Evolutionary conservation across 1,139 yeast species (phyloP).

Genomic region (Sugiyamaella sp.): DNA sequence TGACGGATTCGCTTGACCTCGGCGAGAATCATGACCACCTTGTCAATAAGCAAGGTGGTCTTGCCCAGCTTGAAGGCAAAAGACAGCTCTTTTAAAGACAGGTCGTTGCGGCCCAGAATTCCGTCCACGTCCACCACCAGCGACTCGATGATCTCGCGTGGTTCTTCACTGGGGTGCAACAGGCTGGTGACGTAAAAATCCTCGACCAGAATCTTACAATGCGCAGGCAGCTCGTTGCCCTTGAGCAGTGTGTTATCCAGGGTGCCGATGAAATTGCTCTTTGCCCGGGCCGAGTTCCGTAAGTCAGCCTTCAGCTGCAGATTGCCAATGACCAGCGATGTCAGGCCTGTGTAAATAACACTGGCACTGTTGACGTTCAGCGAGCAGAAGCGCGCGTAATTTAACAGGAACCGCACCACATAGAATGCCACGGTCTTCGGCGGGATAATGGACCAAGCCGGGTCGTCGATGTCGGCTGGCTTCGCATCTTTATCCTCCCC

Average conservation of each 20-base stretch:
- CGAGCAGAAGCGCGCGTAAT: slow-evolving; percentile 37
- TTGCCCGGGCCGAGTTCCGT: slow-evolving; percentile 27
- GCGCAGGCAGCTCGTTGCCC: slow-evolving; percentile 39
- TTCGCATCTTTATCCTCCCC: neutral
- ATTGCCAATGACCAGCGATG: slow-evolving; percentile 38
- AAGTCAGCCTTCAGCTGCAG: slow-evolving; percentile 37
- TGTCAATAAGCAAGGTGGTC: slow-evolving; percentile 25
- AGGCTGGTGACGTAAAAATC: slow-evolving; percentile 39
- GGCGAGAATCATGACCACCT: slow-evolving; percentile 9
- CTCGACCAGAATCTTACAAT: slow-evolving; percentile 32
- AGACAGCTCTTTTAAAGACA: slow-evolving; percentile 42
- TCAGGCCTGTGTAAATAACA: slow-evolving; percentile 34
- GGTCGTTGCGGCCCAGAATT: slow-evolving; percentile 38
- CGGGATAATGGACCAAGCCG: slow-evolving; percentile 33
- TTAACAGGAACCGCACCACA: slow-evolving; percentile 35
- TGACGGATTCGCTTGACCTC: slow-evolving; percentile 20
- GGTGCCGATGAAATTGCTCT: slow-evolving; percentile 41
- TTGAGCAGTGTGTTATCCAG: slow-evolving; percentile 38
- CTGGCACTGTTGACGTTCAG: slow-evolving; percentile 35
- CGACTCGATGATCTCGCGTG: slow-evolving; percentile 41
- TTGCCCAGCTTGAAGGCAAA: slow-evolving; percentile 39
- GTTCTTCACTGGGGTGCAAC: slow-evolving; percentile 35
- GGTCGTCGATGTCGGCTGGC: slow-evolving; percentile 17
- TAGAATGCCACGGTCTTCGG: slow-evolving; percentile 33
- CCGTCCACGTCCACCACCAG: slow-evolving; percentile 40